phyloP scores from a whole-genome alignment of 805 yeast genomes.

The Teunomyces kruisii region DNA sequence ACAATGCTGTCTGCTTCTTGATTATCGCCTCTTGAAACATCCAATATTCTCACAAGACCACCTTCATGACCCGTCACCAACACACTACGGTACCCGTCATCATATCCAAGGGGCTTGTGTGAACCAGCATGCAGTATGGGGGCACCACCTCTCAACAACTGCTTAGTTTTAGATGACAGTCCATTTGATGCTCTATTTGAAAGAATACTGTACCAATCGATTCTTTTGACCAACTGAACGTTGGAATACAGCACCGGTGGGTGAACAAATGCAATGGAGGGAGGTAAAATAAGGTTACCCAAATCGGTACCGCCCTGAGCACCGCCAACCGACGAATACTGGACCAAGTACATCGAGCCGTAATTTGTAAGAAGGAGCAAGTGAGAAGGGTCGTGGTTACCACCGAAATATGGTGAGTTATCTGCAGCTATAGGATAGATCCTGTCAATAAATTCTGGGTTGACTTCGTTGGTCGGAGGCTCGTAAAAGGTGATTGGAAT shows the following conservation, averaged over 20 bases:
- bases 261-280: conserved; percentile 73
- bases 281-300: conserved; percentile 61
- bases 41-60: conserved; percentile 83
- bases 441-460: conserved; percentile 23
- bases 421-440: conserved; percentile 34
- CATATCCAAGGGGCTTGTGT: conserved; percentile 32
- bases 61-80: conserved; percentile 83
- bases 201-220: conserved; percentile 80
- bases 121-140: conserved; percentile 44
- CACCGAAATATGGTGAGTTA: conserved; percentile 71
- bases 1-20: conserved; percentile 31
- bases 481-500: conserved; percentile 26
- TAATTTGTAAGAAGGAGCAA: conserved; percentile 57
- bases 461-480: conserved; percentile 12
- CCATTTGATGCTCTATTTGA: conserved; percentile 28
- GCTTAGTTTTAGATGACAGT: conserved; percentile 41
- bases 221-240: conserved; percentile 54
- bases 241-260: conserved; percentile 63
- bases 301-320: conserved; percentile 20
- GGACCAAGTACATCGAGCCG: conserved; percentile 64
- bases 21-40: conserved; percentile 72
- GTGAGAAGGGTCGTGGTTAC: conserved; percentile 73
- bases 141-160: conserved; percentile 76
- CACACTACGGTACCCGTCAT: conserved; percentile 44
- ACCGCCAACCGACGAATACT: conserved; percentile 43